Base-by-base conservation (phyloP, 2,329 filamentous ascomycete species). In the Rachicladosporium sp. region DNA sequence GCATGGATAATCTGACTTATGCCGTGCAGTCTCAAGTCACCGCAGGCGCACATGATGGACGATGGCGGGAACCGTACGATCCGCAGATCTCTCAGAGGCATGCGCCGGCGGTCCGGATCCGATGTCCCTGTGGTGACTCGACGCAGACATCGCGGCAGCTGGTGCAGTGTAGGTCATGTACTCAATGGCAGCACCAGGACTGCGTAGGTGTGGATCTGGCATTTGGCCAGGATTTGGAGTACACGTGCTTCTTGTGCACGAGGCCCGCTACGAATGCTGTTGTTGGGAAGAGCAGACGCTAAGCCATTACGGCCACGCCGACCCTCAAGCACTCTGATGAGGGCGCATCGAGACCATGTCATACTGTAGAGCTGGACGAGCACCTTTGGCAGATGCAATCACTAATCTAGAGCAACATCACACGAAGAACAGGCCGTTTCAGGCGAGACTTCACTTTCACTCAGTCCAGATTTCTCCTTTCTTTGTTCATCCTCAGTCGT, bases 151-250 rank as follows among this genome's bases (percentile, higher is more conserved):
- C 68, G 13, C 66, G 68, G 47, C 54, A 70, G 23, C 74, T 79
- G 69, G 67, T 79, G 35, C 74, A 77, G 60, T 80, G 76, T 58
- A 71, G 74, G 54, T 73, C 70, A 15, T 80, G 75, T 59, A 70
- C 64, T n/a, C 74, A 77, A 48, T 79, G 73, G 70, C 61, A 75
- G 23, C 76, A 80, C 50, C 69, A 70, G 27, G 63, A 64, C 40
- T 80, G 76, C 48, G 65, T 77, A 13, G 73, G 74, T 2, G 55
- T 77, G 10, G 66, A 69, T 41, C 11, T 61, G 64, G 30, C 66
- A 2, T 37, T 41, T 10, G 39, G 39, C 10, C 34, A 36, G 10
- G 33, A 34, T n/a, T 33, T 35, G 23, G 33, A 31, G 4, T 41
- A 41, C 21, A 33, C 30, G 21, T 41, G 39, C 35, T 41, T 41